Evolutionary conservation across 169 alveolate genomes (phyloP), one percentile per base, ranked within the genome.

Genomic region (Plasmodium berghei): DNA sequence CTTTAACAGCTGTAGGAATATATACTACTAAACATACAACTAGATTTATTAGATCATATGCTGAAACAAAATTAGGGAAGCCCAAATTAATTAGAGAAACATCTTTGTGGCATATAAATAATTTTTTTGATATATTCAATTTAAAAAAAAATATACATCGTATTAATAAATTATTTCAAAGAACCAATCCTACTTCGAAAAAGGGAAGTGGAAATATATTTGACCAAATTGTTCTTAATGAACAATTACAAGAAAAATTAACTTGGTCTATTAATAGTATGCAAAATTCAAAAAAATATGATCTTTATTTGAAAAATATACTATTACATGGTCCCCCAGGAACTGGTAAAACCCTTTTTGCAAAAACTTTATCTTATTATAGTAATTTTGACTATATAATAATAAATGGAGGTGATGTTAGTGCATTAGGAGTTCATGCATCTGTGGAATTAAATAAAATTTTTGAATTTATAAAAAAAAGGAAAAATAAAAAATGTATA

Each of bases 341-440:
- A 16, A 98, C 99, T 12, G 99, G 99, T 28, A 97, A 98, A 92
- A 97, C 99, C 0, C 85, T 96, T 46, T 97, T 97, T 86, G 99
- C 99, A 0, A 94, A 97, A 86, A 96, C 97, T 63, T 80, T 97
- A 22, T 99, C 99, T 1, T 88, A 94, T 63, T 93, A 94, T 87
- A 96, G 99, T 40, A 99, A 99, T 22, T 83, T 97, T 88, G 99
- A 98, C 87, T 97, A 95, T 88, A 98, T 98, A 18, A 96, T 97
- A 59, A 96, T 97, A 96, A 96, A 98, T 22, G 99, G 99, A 2
- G 99, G 99, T 12, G 99, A 98, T 91, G 97, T 98, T 10, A 99
- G 99, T 34, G 99, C 99, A 42, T 95, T 98, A 26, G 99, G 99
- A 18, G 95, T 94, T 59, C 96, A 97, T 28, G 99, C 98, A 3